Base-by-base conservation (phyloP, 148 eudicot species). In the Vaccinium corymbosum region DNA sequence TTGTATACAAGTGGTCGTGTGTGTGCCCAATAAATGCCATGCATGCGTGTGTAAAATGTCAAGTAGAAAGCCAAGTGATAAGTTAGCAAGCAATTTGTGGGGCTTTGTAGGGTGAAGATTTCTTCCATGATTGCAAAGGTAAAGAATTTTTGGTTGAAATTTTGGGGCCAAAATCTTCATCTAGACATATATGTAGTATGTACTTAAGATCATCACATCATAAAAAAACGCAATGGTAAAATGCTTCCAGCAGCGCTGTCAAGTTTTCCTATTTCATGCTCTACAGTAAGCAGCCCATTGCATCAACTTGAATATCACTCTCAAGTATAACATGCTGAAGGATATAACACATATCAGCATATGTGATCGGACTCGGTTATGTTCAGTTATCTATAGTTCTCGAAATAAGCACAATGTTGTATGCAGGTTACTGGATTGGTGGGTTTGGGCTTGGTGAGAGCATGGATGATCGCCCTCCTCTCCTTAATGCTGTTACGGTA, bases 381-480 rank as follows among this genome's bases (percentile, higher is more conserved):
- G 19, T 70, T 12, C 68, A 6, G 15, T 64, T 51, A 53, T 70
- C 50, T 70, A 6, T 70, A 35, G 35, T 78, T 35, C 10, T 22
- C 3, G 42, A 25, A 38, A 16, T 25, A 53, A 14, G 9, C 46
- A 17, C 73, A 48, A 74, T 20, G 66, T 76, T 81, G 70, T 85
- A 6, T 85, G 46, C 90, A 94, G 97, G 98, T 71, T 94, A 87
- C 78, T 92, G 89, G 89, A 92, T 94, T 88, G 98, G 98, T 25
- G 98, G 98, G 29, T 91, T 94, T 91, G 98, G 98, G 72, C 92
- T 91, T 87, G 97, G 94, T 74, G 98, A 94, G 87, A 88, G 90
- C 88, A 88, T 91, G 87, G 93, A 91, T 42, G 89, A 92, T 68
- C 92, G 95, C 57, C 73, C 89, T 86, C 85, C 90, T 82, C 91